phyloP scores from a whole-genome alignment of 192 early-diverging fungal genomes.

The Entomortierella lignicola region DNA sequence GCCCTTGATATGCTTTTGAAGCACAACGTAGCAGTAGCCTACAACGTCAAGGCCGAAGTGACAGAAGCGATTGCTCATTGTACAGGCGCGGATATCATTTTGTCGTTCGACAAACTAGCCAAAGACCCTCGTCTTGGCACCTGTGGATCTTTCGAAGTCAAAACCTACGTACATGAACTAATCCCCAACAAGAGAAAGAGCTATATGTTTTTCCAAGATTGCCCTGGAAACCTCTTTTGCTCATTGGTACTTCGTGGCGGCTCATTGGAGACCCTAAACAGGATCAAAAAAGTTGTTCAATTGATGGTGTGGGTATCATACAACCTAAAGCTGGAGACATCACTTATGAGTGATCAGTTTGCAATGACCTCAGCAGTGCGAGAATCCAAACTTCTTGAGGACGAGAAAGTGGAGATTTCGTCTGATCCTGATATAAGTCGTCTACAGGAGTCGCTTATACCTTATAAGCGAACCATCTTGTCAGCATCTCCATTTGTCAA shows the following conservation, averaged over 20 bases:
- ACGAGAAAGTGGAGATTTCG: conserved; percentile 27
- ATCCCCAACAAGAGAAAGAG: conserved; percentile 87
- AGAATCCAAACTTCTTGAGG: conserved; percentile 19
- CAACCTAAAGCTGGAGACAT: conserved; percentile 89
- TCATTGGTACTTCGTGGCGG: conserved; percentile 94
- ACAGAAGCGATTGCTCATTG: conserved; percentile 88
- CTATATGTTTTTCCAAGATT: conserved; percentile 91
- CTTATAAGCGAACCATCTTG: conserved; percentile 78
- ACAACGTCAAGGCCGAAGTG: conserved; percentile 89
- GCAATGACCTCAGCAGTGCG: conserved; percentile 61
- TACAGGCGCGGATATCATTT: conserved; percentile 85
- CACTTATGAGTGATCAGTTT: conserved; percentile 82
- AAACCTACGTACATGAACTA: conserved; percentile 83
- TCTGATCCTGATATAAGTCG: conserved; percentile 43
- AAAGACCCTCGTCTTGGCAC: conserved; percentile 78
- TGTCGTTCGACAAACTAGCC: conserved; percentile 78
- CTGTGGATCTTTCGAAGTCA: conserved; percentile 80
- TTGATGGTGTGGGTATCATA: conserved; percentile 89
- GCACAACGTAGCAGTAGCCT: conserved; percentile 81
- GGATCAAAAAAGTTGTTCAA: conserved; percentile 85
- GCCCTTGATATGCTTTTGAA: conserved; percentile 87
- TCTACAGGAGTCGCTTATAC: conserved; percentile 59
- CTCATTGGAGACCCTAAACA: conserved; percentile 66
- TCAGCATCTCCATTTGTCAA: conserved; percentile 90
- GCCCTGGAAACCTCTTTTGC: conserved; percentile 80